Evolutionary conservation across 805 yeast genomes (phyloP).

Genomic region (Metschnikowia picachoensis): DNA sequence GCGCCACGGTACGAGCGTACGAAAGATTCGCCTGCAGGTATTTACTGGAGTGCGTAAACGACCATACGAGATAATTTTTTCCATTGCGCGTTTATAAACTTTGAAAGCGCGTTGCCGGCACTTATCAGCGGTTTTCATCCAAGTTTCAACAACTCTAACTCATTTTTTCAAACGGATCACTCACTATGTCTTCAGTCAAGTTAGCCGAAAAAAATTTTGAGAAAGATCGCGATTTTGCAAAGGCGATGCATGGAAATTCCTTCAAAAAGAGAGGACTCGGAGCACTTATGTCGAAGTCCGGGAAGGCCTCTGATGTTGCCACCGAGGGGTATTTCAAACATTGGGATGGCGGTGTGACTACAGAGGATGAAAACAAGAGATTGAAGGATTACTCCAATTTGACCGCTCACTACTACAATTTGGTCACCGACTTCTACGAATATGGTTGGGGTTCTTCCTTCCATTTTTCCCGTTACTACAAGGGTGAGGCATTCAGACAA

Average conservation of each 20-base stretch:
- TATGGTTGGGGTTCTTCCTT: constrained; percentile 99
- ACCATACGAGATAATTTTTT: constrained; percentile 15
- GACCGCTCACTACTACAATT: constrained; percentile 93
- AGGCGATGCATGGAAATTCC: constrained; percentile 80
- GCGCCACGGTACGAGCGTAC: constrained; percentile 7
- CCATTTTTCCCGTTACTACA: constrained; percentile 93
- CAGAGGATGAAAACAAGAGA: constrained; percentile 68
- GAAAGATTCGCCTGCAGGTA: constrained; percentile 1
- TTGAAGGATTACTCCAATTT: constrained; percentile 82
- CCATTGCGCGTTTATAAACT: constrained; percentile 7
- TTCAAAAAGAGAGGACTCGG: constrained; percentile 65
- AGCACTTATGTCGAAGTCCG: constrained; percentile 73
- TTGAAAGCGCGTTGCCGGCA: neutral
- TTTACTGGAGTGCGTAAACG: constrained; percentile 13
- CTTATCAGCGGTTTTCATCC: neutral
- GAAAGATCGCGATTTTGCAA: constrained; percentile 70
- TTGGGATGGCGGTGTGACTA: constrained; percentile 89
- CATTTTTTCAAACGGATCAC: neutral
- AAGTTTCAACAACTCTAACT: constrained; percentile 18
- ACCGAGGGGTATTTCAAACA: constrained; percentile 89
- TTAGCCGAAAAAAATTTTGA: constrained; percentile 50
- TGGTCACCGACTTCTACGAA: constrained; percentile 97
- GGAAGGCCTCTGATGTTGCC: constrained; percentile 71
- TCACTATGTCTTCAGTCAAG: constrained; percentile 20
- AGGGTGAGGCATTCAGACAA: constrained; percentile 90